Evolutionary conservation across 495 filamentous ascomycete species (phyloP).

Genomic region (Platismatia glauca): DNA sequence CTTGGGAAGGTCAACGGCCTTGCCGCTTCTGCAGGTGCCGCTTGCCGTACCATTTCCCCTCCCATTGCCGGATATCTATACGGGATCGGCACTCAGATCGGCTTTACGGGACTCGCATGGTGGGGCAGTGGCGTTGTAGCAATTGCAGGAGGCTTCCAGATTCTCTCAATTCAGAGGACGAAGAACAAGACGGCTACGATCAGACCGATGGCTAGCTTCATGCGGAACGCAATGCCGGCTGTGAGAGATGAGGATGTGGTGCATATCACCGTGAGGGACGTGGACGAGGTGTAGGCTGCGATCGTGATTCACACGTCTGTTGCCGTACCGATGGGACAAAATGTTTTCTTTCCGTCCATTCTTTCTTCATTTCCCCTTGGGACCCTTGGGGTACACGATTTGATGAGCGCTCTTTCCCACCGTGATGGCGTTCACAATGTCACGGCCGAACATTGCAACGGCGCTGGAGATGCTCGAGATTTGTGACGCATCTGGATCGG

Average conservation of each 20-base stretch:
- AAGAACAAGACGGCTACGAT: constrained; percentile 35
- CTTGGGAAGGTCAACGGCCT: constrained; percentile 76
- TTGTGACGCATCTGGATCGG: neutral
- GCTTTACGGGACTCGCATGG: constrained; percentile 71
- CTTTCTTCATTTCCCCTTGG: neutral
- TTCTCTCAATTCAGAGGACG: constrained; percentile 53
- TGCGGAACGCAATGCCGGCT: constrained; percentile 16
- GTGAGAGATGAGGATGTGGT: constrained; percentile 15
- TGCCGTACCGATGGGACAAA: no score
- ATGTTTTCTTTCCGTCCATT: no score
- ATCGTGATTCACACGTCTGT: neutral
- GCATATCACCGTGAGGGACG: constrained; percentile 15
- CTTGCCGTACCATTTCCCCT: constrained; percentile 65
- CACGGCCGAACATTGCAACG: neutral
- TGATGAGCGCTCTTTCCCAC: neutral
- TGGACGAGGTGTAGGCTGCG: neutral
- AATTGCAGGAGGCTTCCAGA: constrained; percentile 56
- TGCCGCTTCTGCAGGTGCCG: constrained; percentile 69
- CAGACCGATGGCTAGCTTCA: constrained; percentile 22
- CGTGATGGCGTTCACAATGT: neutral
- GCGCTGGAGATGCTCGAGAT: neutral
- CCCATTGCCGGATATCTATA: constrained; percentile 71
- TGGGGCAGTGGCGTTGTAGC: constrained; percentile 67
- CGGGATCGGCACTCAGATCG: constrained; percentile 52
- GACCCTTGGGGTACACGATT: no score